phyloP scores from a whole-genome alignment of 768 basidiomycete species.

The Lyophyllum shimeji region DNA sequence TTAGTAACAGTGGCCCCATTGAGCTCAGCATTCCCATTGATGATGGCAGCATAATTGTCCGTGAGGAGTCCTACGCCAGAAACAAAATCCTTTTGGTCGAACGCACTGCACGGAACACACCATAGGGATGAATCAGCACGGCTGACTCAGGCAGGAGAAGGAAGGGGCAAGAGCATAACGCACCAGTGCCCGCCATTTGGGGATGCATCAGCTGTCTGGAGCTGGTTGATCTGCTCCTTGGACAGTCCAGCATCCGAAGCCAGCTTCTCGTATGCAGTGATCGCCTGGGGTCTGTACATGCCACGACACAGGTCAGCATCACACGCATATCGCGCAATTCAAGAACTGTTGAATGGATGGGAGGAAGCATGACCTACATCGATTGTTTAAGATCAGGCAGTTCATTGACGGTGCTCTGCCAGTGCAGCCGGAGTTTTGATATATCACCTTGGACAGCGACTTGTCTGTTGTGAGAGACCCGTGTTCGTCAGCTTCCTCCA shows the following conservation, averaged over 20 bases:
- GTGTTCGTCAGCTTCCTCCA: not conserved
- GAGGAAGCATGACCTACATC: slow-evolving; percentile 14
- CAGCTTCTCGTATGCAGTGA: slow-evolving; percentile 22
- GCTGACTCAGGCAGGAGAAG: not conserved
- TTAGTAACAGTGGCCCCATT: slow-evolving; percentile 21
- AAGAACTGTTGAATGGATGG: not conserved
- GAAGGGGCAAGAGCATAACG: not conserved
- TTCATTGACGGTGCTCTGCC: slow-evolving; percentile 25
- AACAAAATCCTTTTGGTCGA: slow-evolving; percentile 25
- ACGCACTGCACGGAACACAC: slow-evolving; percentile 17
- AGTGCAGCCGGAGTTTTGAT: slow-evolving; percentile 22
- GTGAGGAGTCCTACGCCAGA: slow-evolving; percentile 26
- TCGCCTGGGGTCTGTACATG: slow-evolving; percentile 18
- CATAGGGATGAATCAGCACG: not conserved
- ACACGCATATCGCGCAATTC: not conserved
- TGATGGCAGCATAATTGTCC: slow-evolving; percentile 21
- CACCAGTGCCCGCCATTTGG: slow-evolving; percentile 25
- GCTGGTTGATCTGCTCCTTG: slow-evolving; percentile 14
- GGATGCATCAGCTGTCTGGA: slow-evolving; percentile 26
- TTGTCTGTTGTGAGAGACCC: slow-evolving; percentile 13
- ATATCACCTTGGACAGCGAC: slow-evolving; percentile 24
- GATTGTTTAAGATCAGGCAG: slow-evolving; percentile 19
- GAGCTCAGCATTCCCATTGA: slow-evolving; percentile 14
- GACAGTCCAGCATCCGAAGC: slow-evolving; percentile 17
- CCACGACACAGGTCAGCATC: not conserved